phyloP scores from a whole-genome alignment of 2,329 filamentous ascomycete genomes.

The Nannizziopsis barbatae region DNA sequence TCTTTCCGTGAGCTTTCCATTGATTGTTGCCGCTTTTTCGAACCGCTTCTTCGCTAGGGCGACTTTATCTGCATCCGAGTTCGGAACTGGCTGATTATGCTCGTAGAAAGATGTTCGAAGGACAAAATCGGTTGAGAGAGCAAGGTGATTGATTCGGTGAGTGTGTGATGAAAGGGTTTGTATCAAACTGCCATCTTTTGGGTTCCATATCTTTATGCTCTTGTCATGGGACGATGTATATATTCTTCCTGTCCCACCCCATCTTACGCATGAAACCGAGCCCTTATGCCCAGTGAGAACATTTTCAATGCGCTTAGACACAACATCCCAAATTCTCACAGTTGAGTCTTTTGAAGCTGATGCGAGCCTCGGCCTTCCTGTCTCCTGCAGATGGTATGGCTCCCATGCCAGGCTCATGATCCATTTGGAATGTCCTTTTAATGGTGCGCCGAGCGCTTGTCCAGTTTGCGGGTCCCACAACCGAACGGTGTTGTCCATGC shows the following conservation, averaged over 20 bases:
- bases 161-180: constrained; percentile 73
- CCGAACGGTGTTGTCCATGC: constrained; percentile 84
- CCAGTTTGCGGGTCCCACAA: constrained; percentile 82
- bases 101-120: constrained; percentile 79
- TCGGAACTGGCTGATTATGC: constrained; percentile 61
- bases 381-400: constrained; percentile 71
- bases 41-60: constrained; percentile 71
- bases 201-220: constrained; percentile 83
- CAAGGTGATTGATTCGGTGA: constrained; percentile 92
- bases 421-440: constrained; percentile 84
- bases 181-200: constrained; percentile 63
- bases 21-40: constrained; percentile 67
- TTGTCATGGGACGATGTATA: constrained; percentile 86
- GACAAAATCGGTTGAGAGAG: constrained; percentile 83
- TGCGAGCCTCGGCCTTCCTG: constrained; percentile 65
- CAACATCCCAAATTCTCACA: constrained; percentile 73
- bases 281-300: constrained; percentile 81
- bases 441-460: constrained; percentile 54
- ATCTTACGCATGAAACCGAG: constrained; percentile 79
- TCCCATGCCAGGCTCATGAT: constrained; percentile 85
- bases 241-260: constrained; percentile 80
- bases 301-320: constrained; percentile 65
- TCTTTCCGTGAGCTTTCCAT: constrained; percentile 67
- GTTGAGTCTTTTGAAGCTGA: constrained; percentile 85
- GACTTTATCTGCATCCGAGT: constrained; percentile 57